Evolutionary conservation across 352 stramenopile genomes (phyloP), one percentile per base, ranked within the genome.

Genomic region (Salisapilia sapeloensis): DNA sequence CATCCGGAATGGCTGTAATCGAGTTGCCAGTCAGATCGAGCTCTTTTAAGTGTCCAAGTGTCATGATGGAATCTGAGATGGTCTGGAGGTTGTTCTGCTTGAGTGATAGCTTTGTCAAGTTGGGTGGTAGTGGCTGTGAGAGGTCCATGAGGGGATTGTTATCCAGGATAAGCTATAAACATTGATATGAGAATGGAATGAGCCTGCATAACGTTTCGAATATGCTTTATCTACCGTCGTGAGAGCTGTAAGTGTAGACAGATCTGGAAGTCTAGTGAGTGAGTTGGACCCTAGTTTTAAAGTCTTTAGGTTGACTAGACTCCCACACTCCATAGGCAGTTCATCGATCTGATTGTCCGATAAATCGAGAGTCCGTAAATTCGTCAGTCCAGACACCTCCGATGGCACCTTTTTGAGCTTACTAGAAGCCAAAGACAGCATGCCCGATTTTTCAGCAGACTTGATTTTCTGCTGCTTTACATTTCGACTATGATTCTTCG

Each of bases 381-480:
- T 44, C 5, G 53, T 42, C 29, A 86, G 50, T 34, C 46, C 39
- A 25, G 78, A 33, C 34, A 86, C 29, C 20, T 79, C 66, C 1
- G 35, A 24, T 5, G 75, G 75, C n/a, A 90, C 48, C 16, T 54
- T 53, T 46, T 74, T 83, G 24, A 90, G 51, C 50, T 87, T 90
- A 48, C 62, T 60, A 27, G 69, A 49, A 8, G 71, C 50, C 28
- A 90, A 41, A 27, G 75, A 67, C 33, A 90, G 43, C 38, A 90
- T 44, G 28, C 69, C 71, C 18, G 75, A 87, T 26, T 42, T 36
- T 13, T 46, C 48, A 16, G 75, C 75, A 0, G 47, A 51, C 19
- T 67, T 50, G 24, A 90, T 55, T 50, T 90, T 90, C 51, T 85
- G 65, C 34, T 81, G 48, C 50, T 82, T 63, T 18, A 87, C 63